These are phyloP conservation scores for Paraphaeosphaeria minitans DNA, from an alignment of 2,329 filamentous ascomycete species.

Conservation along the genomic window DNA sequence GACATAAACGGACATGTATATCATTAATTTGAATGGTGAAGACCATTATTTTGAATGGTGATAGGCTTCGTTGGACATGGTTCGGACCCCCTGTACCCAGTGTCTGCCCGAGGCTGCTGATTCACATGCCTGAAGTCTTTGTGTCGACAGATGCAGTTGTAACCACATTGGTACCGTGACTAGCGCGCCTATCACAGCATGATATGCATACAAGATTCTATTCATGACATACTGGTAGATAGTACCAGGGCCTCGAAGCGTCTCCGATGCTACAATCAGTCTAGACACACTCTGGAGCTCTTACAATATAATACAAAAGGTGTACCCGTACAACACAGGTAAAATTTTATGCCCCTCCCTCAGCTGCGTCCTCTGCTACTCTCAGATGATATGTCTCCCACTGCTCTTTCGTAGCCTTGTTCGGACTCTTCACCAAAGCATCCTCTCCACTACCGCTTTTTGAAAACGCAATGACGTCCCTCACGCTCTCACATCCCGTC, in stretches of 20 bases:
- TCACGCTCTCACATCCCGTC: conserved; percentile 74
- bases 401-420: conserved; percentile 65
- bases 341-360: neutral
- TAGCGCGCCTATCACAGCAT: neutral
- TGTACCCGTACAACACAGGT: neutral
- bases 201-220: neutral
- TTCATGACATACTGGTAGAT: neutral
- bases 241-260: neutral
- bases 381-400: conserved; percentile 64
- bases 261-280: neutral
- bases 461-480: conserved; percentile 96
- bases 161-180: neutral
- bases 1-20: neutral
- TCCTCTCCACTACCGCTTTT: conserved; percentile 93
- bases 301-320: conserved; percentile 4
- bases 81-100: neutral
- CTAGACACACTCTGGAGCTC: neutral
- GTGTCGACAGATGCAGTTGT: neutral
- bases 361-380: conserved; percentile 23
- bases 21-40: too few relatives aligned
- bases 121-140: neutral
- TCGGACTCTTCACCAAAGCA: conserved; percentile 78
- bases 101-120: neutral
- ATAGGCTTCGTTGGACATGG: too few relatives aligned
- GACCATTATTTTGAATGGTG: too few relatives aligned